phyloP scores from a whole-genome alignment of 2,329 filamentous ascomycete species.

The Ascochyta fabae region DNA sequence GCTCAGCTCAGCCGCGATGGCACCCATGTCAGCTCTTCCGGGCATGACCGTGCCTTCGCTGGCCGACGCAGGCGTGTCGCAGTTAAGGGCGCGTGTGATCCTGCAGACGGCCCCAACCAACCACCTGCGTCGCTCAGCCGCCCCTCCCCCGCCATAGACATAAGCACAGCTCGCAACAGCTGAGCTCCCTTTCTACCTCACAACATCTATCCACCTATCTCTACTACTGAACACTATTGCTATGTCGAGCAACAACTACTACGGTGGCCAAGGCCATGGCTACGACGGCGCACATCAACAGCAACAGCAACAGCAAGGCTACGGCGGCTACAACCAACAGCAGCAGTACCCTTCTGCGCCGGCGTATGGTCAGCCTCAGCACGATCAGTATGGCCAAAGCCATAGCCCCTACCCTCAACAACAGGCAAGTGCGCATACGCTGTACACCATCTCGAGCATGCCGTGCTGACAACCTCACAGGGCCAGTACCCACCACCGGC shows the following conservation, averaged over 20 bases:
- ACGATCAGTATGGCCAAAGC: slow-evolving; percentile 39
- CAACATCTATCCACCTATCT: background rate
- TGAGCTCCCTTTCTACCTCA: slow-evolving; percentile 12
- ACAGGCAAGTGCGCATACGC: slow-evolving; percentile 25
- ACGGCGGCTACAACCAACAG: slow-evolving; percentile 33
- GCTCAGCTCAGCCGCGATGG: slow-evolving; percentile 28
- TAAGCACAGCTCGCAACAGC: slow-evolving; percentile 14
- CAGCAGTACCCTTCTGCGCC: slow-evolving; percentile 26
- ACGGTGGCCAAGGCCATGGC: slow-evolving; percentile 40
- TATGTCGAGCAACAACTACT: slow-evolving; percentile 44
- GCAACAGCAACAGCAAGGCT: slow-evolving; percentile 35
- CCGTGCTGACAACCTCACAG: slow-evolving; percentile 26
- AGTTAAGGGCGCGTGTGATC: slow-evolving; percentile 33
- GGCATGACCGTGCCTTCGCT: slow-evolving; percentile 11
- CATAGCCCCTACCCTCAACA: slow-evolving; percentile 39
- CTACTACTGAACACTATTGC: background rate
- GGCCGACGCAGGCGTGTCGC: slow-evolving; percentile 20
- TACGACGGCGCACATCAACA: slow-evolving; percentile 37
- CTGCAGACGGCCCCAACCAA: slow-evolving; percentile 24
- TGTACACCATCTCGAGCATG: background rate
- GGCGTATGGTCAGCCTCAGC: slow-evolving; percentile 34
- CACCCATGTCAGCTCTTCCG: slow-evolving; percentile 18
- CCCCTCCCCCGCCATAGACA: slow-evolving; percentile 33
- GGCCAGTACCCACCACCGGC: slow-evolving; percentile 37
- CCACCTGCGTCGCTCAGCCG: slow-evolving; percentile 14